Evolutionary conservation across 805 yeast species (phyloP).

Genomic region (Ogataea methylovora): DNA sequence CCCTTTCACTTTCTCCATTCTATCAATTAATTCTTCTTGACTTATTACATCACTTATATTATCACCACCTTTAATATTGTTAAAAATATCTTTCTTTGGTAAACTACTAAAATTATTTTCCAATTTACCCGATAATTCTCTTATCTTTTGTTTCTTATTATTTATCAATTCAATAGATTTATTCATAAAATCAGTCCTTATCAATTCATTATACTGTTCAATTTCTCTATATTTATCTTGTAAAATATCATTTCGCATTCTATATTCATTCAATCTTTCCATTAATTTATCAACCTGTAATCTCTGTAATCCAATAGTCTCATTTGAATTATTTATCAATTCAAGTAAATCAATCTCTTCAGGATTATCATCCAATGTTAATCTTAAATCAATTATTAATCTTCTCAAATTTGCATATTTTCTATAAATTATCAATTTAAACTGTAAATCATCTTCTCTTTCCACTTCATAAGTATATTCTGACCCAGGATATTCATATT

Average conservation of each 20-base stretch:
- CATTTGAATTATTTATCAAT: too few relatives aligned
- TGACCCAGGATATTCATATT: too few relatives aligned
- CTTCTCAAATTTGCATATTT: too few relatives aligned
- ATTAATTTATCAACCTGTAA: too few relatives aligned
- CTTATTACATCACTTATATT: background rate
- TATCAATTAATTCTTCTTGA: too few relatives aligned
- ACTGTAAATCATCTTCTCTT: too few relatives aligned
- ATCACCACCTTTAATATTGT: background rate
- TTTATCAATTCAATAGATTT: background rate
- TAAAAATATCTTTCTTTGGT: background rate
- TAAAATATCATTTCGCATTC: background rate
- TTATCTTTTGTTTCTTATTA: background rate
- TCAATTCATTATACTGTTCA: background rate
- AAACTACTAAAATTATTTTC: background rate
- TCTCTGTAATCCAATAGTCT: too few relatives aligned
- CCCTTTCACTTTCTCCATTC: background rate
- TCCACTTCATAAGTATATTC: too few relatives aligned
- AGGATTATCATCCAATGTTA: too few relatives aligned
- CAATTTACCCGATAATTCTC: background rate
- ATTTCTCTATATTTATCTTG: background rate
- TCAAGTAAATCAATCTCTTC: too few relatives aligned
- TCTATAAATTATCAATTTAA: too few relatives aligned
- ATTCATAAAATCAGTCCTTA: background rate
- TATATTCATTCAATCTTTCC: background rate
- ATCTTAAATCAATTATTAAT: too few relatives aligned